Conservation (phyloP, 1,284 basidiomycete species). For the Rhodofomes roseus region DNA sequence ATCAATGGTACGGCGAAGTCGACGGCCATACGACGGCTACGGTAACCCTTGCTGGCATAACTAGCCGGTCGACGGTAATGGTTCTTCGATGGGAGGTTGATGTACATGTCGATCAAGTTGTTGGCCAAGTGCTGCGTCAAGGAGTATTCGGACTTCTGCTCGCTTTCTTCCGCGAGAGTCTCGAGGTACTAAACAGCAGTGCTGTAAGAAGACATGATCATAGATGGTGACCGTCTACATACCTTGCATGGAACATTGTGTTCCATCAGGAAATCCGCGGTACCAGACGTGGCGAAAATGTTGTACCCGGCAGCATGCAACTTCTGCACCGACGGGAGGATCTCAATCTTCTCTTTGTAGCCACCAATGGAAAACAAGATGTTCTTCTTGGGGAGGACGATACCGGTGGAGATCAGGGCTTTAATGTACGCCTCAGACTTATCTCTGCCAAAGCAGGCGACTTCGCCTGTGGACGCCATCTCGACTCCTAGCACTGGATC, state of each 20-base stretch:
- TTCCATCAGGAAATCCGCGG: constrained; percentile 92
- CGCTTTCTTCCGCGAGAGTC: constrained; percentile 73
- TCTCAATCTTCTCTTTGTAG: constrained; percentile 97
- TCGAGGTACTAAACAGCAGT: constrained; percentile 67
- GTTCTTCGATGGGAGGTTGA: constrained; percentile 98
- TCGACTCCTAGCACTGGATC: constrained; percentile 99
- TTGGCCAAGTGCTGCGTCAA: constrained; percentile 93
- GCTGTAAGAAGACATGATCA: neutral
- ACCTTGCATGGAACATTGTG: constrained; percentile 86
- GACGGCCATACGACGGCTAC: constrained; percentile 98
- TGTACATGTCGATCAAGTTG: constrained; percentile 97
- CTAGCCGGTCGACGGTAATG: constrained; percentile 96
- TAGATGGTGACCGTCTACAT: constrained; percentile 13
- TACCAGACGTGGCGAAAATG: constrained; percentile 96
- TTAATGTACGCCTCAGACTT: constrained; percentile 99
- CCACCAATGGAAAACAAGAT: constrained; percentile 93
- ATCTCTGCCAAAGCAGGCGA: constrained; percentile 96
- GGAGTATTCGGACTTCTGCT: constrained; percentile 94
- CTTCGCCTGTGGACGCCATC: constrained; percentile 99
- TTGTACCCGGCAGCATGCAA: constrained; percentile 93
- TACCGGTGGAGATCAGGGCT: constrained; percentile 94
- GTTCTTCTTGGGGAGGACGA: constrained; percentile 93
- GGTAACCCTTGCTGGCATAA: constrained; percentile 96
- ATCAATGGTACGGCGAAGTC: constrained; percentile 97
- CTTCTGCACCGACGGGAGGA: constrained; percentile 95